Evolutionary conservation across 805 yeast genomes (phyloP).

Genomic region (Candida wancherniae): DNA sequence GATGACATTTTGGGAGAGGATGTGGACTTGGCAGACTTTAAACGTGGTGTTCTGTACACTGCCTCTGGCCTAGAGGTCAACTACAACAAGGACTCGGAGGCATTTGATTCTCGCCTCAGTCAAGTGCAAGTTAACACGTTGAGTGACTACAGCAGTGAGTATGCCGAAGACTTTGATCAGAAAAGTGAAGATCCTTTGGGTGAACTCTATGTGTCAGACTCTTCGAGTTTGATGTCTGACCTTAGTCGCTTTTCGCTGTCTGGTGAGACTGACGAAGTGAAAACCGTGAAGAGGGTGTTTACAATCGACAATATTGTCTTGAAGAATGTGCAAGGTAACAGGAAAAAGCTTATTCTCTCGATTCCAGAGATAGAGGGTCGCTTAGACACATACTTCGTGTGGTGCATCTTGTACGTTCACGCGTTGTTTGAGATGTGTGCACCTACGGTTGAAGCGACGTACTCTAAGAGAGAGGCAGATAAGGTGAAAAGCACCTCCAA

Average conservation of each 20-base stretch:
- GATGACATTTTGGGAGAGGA: conserved; percentile 22
- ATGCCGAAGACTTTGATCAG: conserved; percentile 29
- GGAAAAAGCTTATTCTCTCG: conserved; percentile 22
- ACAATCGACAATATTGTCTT: conserved; percentile 22
- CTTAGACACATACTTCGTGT: conserved; percentile 35
- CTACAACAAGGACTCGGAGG: conserved; percentile 22
- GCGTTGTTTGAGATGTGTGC: conserved; percentile 29
- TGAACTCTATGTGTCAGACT: conserved; percentile 24
- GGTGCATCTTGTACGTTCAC: conserved; percentile 39
- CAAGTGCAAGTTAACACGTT: conserved; percentile 30
- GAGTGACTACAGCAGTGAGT: conserved; percentile 37
- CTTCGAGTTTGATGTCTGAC: conserved; percentile 26
- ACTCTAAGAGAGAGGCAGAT: conserved; percentile 23
- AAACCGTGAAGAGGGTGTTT: conserved; percentile 32
- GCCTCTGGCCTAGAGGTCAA: conserved; percentile 18
- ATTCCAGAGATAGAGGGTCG: conserved; percentile 37
- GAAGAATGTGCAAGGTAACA: conserved; percentile 24
- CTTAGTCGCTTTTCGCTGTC: conserved; percentile 9
- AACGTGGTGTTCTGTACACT: conserved; percentile 33
- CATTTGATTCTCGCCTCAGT: conserved; percentile 17
- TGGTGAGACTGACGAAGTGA: conserved; percentile 15
- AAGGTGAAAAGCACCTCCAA: conserved; percentile 16
- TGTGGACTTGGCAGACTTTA: conserved; percentile 32
- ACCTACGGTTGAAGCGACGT: conserved; percentile 28
- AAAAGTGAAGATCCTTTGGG: conserved; percentile 19